Evolutionary conservation across 2,329 filamentous ascomycete species (phyloP).

Genomic region (Alternaria infectoria): DNA sequence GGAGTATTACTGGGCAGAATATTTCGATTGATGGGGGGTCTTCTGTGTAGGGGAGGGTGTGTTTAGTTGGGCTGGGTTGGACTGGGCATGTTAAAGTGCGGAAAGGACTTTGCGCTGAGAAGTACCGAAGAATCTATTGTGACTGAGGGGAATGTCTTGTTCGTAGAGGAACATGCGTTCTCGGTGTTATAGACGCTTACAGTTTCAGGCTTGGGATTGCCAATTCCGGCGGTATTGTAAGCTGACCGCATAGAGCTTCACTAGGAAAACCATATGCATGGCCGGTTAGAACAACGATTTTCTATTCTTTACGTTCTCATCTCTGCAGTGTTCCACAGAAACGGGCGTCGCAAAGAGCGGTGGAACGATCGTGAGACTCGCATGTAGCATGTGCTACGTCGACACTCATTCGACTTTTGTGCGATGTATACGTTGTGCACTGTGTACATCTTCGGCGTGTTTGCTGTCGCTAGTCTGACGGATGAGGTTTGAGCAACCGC

Average conservation of each 20-base stretch:
- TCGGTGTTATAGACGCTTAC: background rate
- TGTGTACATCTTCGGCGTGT: background rate
- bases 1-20: slow-evolving; percentile 48
- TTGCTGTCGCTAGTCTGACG: background rate
- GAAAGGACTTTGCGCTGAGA: background rate
- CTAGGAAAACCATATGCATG: background rate
- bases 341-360: background rate
- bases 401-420: background rate
- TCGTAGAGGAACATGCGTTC: background rate
- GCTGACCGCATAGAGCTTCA: background rate
- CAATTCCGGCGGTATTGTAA: background rate
- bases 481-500: background rate
- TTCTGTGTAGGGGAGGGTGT: slow-evolving; percentile 11
- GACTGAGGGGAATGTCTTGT: background rate
- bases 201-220: background rate
- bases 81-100: background rate
- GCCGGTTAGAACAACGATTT: background rate
- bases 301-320: background rate
- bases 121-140: background rate
- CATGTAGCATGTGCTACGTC: background rate
- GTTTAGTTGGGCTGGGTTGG: background rate
- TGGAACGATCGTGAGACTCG: background rate
- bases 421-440: background rate
- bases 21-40: slow-evolving; percentile 47
- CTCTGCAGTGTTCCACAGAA: background rate